Conservation (phyloP, 2,329 filamentous ascomycete species). For the Zasmidium citrigriseum region DNA sequence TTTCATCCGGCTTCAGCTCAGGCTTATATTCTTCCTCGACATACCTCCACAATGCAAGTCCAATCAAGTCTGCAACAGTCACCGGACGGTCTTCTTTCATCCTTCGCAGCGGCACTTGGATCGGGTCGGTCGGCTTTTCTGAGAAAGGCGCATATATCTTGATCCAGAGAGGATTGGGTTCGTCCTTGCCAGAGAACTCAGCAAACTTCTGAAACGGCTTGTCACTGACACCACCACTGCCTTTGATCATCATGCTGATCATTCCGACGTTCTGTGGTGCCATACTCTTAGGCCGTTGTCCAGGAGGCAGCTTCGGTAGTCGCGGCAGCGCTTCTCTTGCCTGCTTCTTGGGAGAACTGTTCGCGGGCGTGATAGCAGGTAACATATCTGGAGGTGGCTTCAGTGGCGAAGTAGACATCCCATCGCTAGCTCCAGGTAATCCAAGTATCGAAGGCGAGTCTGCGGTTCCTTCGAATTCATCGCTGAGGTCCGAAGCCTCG, state of each 20-base stretch:
- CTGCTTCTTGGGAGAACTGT: slow-evolving; percentile 63
- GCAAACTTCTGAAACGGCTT: slow-evolving; percentile 78
- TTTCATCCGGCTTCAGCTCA: slow-evolving; percentile 62
- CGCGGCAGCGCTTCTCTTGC: slow-evolving; percentile 58
- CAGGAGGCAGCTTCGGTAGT: slow-evolving; percentile 69
- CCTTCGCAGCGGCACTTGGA: slow-evolving; percentile 71
- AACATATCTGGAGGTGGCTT: slow-evolving; percentile 45
- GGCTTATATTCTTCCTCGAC: slow-evolving; percentile 75
- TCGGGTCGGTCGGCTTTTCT: slow-evolving; percentile 62
- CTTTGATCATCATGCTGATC: slow-evolving; percentile 57
- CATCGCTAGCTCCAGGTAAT: slow-evolving; percentile 55
- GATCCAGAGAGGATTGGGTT: slow-evolving; percentile 72
- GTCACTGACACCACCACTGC: slow-evolving; percentile 52
- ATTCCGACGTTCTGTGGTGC: slow-evolving; percentile 71
- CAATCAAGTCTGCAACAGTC: slow-evolving; percentile 78
- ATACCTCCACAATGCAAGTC: slow-evolving; percentile 75
- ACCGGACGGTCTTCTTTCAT: slow-evolving; percentile 70
- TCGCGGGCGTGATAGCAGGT: slow-evolving; percentile 42
- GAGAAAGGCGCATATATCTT: slow-evolving; percentile 78
- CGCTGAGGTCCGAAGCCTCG: slow-evolving; percentile 40
- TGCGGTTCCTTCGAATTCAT: slow-evolving; percentile 61
- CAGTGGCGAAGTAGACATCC: slow-evolving; percentile 50
- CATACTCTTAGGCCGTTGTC: slow-evolving; percentile 67
- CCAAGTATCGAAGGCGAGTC: slow-evolving; percentile 73
- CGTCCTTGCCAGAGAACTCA: slow-evolving; percentile 73